Conservation (phyloP, 331 rosid species). For the Cucumis variabilis region DNA sequence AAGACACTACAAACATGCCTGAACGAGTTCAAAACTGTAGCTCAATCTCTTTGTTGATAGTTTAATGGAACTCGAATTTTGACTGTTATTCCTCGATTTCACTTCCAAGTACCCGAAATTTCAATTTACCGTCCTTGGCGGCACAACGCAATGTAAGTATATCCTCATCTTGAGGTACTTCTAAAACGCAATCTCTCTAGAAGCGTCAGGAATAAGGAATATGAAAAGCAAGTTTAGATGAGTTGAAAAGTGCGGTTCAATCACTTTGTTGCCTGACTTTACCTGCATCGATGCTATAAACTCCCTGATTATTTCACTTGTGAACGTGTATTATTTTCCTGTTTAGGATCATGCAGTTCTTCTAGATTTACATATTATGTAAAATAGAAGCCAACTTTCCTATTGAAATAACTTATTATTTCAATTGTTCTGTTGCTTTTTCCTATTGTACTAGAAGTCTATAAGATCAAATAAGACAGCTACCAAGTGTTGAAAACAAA, state of each 20-base stretch:
- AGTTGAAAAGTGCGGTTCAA: conserved; percentile 55
- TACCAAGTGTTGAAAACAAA: neutral
- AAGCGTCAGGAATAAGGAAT: conserved; percentile 74
- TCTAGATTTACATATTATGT: neutral
- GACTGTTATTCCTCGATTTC: neutral
- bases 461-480: neutral
- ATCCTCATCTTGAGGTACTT: conserved; percentile 45
- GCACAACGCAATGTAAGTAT: neutral
- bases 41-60: conserved; percentile 69
- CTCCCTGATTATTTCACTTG: conserved; percentile 12
- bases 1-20: conserved; percentile 81
- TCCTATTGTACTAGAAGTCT: conserved; percentile 4
- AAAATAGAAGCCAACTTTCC: neutral
- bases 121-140: neutral
- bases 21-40: conserved; percentile 60
- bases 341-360: conserved; percentile 4
- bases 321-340: neutral
- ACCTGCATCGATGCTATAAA: neutral
- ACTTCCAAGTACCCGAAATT: conserved; percentile 6
- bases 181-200: conserved; percentile 69
- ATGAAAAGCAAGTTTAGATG: conserved; percentile 66
- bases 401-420: neutral
- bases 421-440: neutral
- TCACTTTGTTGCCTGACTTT: conserved; percentile 49
- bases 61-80: neutral